Evolutionary conservation across 1,139 yeast species (phyloP), one percentile per base, ranked within the genome.

Genomic region (Groenewaldozyma auringiensis): DNA sequence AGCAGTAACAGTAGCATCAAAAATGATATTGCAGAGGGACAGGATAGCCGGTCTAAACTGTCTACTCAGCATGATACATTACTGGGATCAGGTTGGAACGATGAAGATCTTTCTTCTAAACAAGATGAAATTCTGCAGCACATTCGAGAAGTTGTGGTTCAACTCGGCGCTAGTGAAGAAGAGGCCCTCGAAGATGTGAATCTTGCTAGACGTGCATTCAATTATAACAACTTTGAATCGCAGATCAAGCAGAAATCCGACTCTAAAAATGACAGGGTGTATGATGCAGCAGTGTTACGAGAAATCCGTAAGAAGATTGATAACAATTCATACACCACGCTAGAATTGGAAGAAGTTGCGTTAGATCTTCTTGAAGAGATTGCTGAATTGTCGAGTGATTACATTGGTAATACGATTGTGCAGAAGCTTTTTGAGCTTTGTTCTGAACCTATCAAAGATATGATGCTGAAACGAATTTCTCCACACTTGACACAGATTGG

Each of bases 331-430:
- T 60, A 70, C 46, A 49, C 70, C 1, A 67, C 66, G 40, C 61
- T 72, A 17, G 95, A 87, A 53, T 73, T 88, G 45, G 97, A 89
- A 61, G 92, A 81, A 53, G 69, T 88, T 43, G 88, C 95, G 13
- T 62, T 87, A 43, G 84, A 88, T 3, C 85, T 92, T 92, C 68
- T 86, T 53, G 83, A 80, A 53, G 97, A 92, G 64, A 74, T 94
- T 50, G 95, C 97, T 1, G 95, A 87, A 61, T 72, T 92, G 47
- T 80, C 96, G 37, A 81, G 92, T 50, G 99, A 92, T 64, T 92
- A 92, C 60, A 71, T 94, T 50, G 99, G 99, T 20, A 92, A 92
- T 62, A 92, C 98, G 0, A 85, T 94, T 44, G 95, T 92, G 14
- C 99, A 92, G 65, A 89, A 88, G 63, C 66, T 92, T 37, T 89